Evolutionary conservation across 179 eudicot species (phyloP), one percentile per base, ranked within the genome.

Genomic region (Silene noctiflora): DNA sequence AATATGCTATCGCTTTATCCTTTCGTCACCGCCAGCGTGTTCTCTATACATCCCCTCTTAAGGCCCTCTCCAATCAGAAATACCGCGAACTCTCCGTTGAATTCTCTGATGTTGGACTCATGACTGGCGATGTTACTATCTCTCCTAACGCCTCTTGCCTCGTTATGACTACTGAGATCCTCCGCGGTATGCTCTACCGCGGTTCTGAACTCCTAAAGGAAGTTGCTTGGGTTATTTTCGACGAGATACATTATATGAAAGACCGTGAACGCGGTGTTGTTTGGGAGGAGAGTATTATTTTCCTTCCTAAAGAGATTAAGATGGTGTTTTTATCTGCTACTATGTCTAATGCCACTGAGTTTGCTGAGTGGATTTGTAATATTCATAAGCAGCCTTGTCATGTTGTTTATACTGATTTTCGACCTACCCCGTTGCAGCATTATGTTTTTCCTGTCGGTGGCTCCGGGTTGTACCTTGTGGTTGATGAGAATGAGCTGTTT

Each of bases 331-430:
- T 95, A 71, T 93, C 98, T 0, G 99, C 99, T 4, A 95, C 99
- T 0, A 95, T 95, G 98, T 93, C 99, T 1, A 95, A 95, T 84
- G 97, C 99, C 3, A 95, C 97, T 0, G 97, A 95, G 80, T 95
- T 95, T 86, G 99, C 97, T 0, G 98, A 95, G 83, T 95, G 99
- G 99, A 95, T 95, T 79, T 95, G 99, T 79, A 87, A 91, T 69
- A 76, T 95, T 62, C 99, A 93, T 70, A 95, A 93, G 74, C 98
- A 95, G 86, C 99, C 99, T 11, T 95, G 99, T 56, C 99, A 95
- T 80, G 98, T 95, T 79, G 99, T 95, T 24, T 95, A 95, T 67
- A 93, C 99, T 0, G 99, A 95, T 89, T 93, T 95, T 64, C 79
- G 97, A 75, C 99, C 98, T 0, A 95, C 98, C 0, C 99, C 99